Base-by-base conservation (phyloP, 2,329 filamentous ascomycete genomes). In the Bipolaris victoriae region DNA sequence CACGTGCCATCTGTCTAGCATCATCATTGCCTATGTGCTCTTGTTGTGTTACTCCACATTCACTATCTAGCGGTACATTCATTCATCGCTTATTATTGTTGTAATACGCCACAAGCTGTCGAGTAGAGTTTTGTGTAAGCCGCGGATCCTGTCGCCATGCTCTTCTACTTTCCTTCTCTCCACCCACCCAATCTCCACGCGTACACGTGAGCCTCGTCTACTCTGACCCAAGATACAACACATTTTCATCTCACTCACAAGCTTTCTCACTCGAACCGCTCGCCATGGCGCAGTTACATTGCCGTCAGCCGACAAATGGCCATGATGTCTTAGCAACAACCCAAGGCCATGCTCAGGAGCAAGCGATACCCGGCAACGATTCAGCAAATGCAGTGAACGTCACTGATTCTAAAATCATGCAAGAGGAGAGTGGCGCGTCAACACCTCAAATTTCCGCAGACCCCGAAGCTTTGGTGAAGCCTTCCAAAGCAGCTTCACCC, bases 131-230 rank as follows among this genome's bases (percentile, higher is more conserved):
- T 29, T n/a, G 22, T 9, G 3, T 5, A 16, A 11, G n/a, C 15
- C 16, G 3, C 33, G 18, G 15, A 29, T 22, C 24, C 36, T 15
- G 6, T 43, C 60, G 67, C 41, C 36, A 69, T 70, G 67, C 54
- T 49, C 44, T 45, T 62, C 55, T 53, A 47, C 50, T 52, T 49
- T 51, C 44, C 59, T 58, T 58, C 49, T 55, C 53, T 59, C 18
- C 50, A 56, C 46, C 55, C 49, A 49, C 54, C 55, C 31, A 56
- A 60, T 54, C 52, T 51, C 35, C 51, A 57, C 53, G 55, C 56
- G 49, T 48, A 57, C 51, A 68, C 63, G 37, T 66, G 55, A 69
- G 29, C 44, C 10, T 20, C 22, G 13, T 22, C 44, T 44, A 31
- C 26, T 48, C 33, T 20, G 41, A 44, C 26, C 10, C 36, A 47